Conservation (phyloP, 225 moss, liverwort and hornwort species). For the Pseudisothecium myosuroides region DNA sequence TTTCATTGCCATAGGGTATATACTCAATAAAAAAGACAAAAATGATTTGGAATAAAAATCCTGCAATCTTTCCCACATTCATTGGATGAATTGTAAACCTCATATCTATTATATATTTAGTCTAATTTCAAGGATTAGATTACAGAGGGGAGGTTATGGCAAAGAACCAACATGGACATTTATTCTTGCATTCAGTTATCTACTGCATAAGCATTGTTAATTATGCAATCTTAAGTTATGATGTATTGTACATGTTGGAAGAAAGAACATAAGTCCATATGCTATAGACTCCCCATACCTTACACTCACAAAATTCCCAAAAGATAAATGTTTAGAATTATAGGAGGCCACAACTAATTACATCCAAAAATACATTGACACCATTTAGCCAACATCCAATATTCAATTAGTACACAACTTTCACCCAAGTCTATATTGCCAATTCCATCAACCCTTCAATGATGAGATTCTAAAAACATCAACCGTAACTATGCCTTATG, state of each 20-base stretch:
- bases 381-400: neutral
- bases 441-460: neutral
- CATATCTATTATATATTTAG: rapidly evolving
- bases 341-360: neutral
- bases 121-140: neutral
- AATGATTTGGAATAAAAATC: neutral
- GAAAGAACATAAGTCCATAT: neutral
- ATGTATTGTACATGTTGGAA: rapidly evolving
- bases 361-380: neutral
- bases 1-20: neutral
- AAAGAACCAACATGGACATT: neutral
- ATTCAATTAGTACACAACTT: no score
- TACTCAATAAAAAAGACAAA: neutral
- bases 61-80: neutral
- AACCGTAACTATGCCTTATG: no score
- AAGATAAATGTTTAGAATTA: neutral
- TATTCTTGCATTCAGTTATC: rapidly evolving
- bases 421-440: neutral
- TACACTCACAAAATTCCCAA: neutral
- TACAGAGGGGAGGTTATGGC: neutral
- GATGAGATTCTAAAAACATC: neutral
- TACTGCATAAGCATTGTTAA: neutral
- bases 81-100: neutral
- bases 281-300: neutral
- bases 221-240: neutral